Conservation (phyloP, 495 filamentous ascomycete genomes). For the Stereocaulon alpinum region DNA sequence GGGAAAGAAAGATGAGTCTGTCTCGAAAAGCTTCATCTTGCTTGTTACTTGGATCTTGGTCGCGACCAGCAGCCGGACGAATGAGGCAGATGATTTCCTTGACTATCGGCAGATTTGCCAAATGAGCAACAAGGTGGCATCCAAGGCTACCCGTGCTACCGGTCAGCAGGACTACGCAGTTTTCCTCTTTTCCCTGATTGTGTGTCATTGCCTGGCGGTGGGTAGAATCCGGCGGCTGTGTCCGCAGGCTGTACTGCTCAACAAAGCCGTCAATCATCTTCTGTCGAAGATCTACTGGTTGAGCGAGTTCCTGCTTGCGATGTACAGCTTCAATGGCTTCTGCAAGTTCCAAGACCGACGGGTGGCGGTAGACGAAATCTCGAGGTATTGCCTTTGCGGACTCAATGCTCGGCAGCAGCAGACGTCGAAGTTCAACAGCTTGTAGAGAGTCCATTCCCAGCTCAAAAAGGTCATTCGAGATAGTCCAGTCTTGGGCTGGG, state of each 20-base stretch:
- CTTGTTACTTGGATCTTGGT: background rate
- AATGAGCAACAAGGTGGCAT: slow-evolving; percentile 20
- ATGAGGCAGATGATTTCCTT: slow-evolving; percentile 23
- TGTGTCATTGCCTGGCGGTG: background rate
- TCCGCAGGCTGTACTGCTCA: slow-evolving; percentile 5
- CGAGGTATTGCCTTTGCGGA: background rate
- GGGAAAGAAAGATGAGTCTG: slow-evolving; percentile 10
- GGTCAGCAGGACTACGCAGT: slow-evolving; percentile 25
- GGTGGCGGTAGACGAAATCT: slow-evolving; percentile 22
- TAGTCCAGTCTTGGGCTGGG: slow-evolving; percentile 5
- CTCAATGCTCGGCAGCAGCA: background rate
- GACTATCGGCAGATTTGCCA: slow-evolving; percentile 15
- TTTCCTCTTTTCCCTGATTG: background rate
- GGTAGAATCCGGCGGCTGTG: background rate
- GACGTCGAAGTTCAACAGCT: slow-evolving; percentile 24
- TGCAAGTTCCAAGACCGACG: slow-evolving; percentile 9
- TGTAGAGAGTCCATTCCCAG: slow-evolving; percentile 34
- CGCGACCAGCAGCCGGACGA: slow-evolving; percentile 3
- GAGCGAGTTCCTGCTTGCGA: background rate
- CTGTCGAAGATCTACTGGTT: background rate
- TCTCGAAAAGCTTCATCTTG: slow-evolving; percentile 14
- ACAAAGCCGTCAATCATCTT: slow-evolving; percentile 8
- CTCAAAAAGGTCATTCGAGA: slow-evolving; percentile 30
- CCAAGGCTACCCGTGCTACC: slow-evolving; percentile 30
- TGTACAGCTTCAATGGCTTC: slow-evolving; percentile 1